Base-by-base conservation (phyloP, 1,284 basidiomycete species). In the Thelephora terrestris region DNA sequence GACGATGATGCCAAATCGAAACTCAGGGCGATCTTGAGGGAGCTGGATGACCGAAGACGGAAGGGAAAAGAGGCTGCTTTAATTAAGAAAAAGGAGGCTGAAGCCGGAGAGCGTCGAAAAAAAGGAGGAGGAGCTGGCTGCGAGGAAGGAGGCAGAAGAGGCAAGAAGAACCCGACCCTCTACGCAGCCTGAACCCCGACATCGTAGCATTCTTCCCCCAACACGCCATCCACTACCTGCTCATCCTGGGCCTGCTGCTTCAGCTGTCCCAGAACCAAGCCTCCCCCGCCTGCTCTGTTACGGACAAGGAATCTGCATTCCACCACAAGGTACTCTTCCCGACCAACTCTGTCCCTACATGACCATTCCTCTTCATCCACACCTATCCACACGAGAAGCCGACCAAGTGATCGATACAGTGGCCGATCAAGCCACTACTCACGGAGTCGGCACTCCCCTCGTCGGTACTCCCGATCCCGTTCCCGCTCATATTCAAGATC, bases 1-100 rank as follows among this genome's bases (percentile, higher is more conserved):
- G 75, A 74, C 9, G 69, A 61, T 45, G 74, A 73, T 14, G 76
- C 78, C 10, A 62, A 67, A 55, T 21, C 39, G 7, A 71, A 71
- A 53, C 55, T 83, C 53, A 75, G 71, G 52, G 78, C 79, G 4
- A 73, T 84, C 34, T 54, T 83, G 59, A 76, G 70, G 55, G 77
- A 80, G 61, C 56, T 83, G 52, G 79, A 82, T 9, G 74, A 73
- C 40, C 65, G 71, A 55, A 73, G 71, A 60, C 71, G 68, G 57
- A 60, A 66, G 45, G 75, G 76, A 49, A 64, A 67, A 52, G 71
- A 78, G 52, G 73, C 75, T 60, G 25, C 25, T 42, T n/a, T 42
- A 20, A 42, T 20, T 12, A 42, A 42, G 25, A 42, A 42, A 25
- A 42, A 25, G 6, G 39, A 21, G 14, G 39, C 39, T 4, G 39